These are phyloP conservation scores for Sesbania bispinosa DNA, from an alignment of 306 rosid species.

Conservation along the genomic window DNA sequence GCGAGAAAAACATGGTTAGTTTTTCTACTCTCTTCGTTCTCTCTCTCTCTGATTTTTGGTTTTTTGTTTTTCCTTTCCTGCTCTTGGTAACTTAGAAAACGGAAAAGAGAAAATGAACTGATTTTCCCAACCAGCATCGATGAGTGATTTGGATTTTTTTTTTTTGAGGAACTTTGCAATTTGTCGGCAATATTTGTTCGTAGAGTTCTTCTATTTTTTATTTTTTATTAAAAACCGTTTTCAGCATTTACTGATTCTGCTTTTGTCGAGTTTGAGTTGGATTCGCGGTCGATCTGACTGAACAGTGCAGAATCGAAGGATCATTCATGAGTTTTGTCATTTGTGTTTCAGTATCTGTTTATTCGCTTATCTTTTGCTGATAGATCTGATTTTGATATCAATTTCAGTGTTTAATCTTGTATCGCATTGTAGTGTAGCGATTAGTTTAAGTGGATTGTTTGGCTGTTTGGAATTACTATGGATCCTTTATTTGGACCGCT, in stretches of 20 bases:
- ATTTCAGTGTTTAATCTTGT: not conserved
- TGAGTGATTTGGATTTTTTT: not conserved
- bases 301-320: not conserved
- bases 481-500: not conserved
- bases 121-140: not conserved
- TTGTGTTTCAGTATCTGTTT: not conserved
- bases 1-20: constrained; percentile 27
- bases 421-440: not conserved
- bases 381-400: constrained; percentile 22
- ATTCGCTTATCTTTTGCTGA: not conserved
- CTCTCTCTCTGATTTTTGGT: not conserved
- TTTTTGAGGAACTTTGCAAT: not conserved
- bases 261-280: not conserved
- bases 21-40: not conserved
- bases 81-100: not conserved
- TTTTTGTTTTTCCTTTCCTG: too few relatives aligned
- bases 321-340: not conserved
- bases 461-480: not conserved
- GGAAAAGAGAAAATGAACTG: not conserved
- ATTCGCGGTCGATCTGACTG: constrained; percentile 25
- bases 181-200: not conserved
- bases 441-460: not conserved
- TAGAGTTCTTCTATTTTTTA: not conserved
- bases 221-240: not conserved
- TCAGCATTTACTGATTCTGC: not conserved